Conservation (phyloP, 768 basidiomycete genomes). For the Mycena rosella region DNA sequence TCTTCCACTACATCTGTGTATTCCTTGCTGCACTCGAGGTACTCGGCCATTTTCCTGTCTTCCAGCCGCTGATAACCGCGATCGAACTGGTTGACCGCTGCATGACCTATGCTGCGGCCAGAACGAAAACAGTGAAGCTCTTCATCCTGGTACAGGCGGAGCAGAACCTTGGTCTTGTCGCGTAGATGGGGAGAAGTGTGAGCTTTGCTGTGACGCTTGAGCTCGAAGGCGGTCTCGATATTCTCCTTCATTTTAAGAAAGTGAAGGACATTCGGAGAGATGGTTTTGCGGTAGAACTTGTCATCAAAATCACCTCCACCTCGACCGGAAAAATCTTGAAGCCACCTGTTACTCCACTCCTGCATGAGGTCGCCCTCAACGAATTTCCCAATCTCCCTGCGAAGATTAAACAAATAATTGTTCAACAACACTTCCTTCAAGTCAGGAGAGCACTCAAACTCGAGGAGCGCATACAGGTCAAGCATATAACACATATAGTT, state of each 20-base stretch:
- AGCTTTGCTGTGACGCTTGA: conserved; percentile 22
- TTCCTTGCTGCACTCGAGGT: conserved; percentile 36
- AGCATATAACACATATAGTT: too few species aligned
- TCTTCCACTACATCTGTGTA: conserved; percentile 29
- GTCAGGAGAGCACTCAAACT: too few species aligned
- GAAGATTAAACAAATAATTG: too few species aligned
- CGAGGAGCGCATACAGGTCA: too few species aligned
- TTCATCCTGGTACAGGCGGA: background rate
- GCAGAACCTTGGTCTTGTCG: conserved; percentile 35
- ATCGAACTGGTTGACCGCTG: conserved; percentile 30
- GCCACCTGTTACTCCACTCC: background rate
- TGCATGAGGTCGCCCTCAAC: too few species aligned
- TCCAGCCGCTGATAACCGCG: conserved; percentile 33
- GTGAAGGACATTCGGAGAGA: conserved; percentile 42
- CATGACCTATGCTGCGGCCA: conserved; percentile 37
- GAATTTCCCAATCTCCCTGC: too few species aligned
- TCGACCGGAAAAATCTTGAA: conserved; percentile 10
- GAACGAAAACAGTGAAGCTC: background rate
- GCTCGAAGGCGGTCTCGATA: conserved; percentile 35
- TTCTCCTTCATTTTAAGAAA: conserved; percentile 40
- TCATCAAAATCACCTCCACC: conserved; percentile 40
- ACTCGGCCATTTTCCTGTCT: conserved; percentile 33
- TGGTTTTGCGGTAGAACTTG: conserved; percentile 35
- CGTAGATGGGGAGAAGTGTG: conserved; percentile 39
- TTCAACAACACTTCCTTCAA: conserved; percentile 23